phyloP scores from a whole-genome alignment of 495 filamentous ascomycete genomes.

The Thermochaetoides thermophila region DNA sequence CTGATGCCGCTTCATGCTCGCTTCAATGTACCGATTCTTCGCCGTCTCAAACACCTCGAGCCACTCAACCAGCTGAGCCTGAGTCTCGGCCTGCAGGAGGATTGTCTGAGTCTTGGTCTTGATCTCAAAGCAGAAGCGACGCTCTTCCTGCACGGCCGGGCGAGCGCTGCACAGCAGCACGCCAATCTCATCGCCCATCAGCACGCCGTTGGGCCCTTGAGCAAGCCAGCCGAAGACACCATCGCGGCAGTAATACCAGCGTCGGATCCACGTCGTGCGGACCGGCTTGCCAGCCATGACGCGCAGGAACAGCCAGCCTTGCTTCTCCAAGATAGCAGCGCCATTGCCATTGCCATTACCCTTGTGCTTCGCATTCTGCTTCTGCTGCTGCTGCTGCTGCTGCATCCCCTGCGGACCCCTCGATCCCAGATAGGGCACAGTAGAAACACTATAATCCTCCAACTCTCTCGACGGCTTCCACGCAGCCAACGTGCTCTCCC shows the following conservation, averaged over 20 bases:
- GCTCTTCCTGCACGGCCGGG: constrained; percentile 80
- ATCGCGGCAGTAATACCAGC: constrained; percentile 91
- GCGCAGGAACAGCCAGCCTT: constrained; percentile 83
- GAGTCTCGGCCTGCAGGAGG: constrained; percentile 83
- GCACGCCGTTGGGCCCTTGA: constrained; percentile 74
- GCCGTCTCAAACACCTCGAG: constrained; percentile 81
- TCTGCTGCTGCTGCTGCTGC: constrained; percentile 29
- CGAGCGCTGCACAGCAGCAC: constrained; percentile 86
- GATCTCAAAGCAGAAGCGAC: constrained; percentile 94
- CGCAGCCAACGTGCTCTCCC: constrained; percentile 55
- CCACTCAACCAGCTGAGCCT: constrained; percentile 81
- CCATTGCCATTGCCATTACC: constrained; percentile 1
- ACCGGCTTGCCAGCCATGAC: constrained; percentile 78
- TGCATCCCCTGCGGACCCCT: constrained; percentile 46
- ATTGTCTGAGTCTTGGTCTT: constrained; percentile 93
- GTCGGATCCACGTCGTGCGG: constrained; percentile 68
- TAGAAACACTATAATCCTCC: constrained; percentile 79
- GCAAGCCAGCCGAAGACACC: constrained; percentile 93
- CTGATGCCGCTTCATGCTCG: constrained; percentile 44
- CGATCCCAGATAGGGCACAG: constrained; percentile 69
- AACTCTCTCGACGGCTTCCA: constrained; percentile 75
- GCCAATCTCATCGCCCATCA: constrained; percentile 91
- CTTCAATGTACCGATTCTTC: constrained; percentile 81
- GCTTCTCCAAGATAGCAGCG: constrained; percentile 53
- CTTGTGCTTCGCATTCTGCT: no score